These are phyloP conservation scores for Apiospora kogelbergensis DNA, from an alignment of 2,329 filamentous ascomycete genomes.

Conservation along the genomic window DNA sequence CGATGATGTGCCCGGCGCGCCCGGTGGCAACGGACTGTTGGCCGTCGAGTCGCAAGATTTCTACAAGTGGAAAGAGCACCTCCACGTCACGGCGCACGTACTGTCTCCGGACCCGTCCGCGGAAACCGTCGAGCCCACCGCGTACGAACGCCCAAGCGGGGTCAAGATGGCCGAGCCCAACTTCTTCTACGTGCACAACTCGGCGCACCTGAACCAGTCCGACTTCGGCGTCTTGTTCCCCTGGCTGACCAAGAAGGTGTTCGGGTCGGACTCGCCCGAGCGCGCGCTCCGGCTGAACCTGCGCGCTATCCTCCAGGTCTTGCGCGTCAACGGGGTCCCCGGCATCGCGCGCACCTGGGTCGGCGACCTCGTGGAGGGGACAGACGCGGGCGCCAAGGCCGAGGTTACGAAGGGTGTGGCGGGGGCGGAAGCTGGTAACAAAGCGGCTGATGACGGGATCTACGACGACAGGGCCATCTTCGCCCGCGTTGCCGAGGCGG, in stretches of 20 bases:
- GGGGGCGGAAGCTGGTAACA: slow-evolving; percentile 20
- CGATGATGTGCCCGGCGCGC: slow-evolving; percentile 35
- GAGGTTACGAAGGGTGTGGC: slow-evolving; percentile 16
- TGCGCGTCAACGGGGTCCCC: slow-evolving; percentile 49
- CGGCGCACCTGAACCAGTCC: slow-evolving; percentile 80
- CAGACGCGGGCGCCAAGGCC: slow-evolving; percentile 39
- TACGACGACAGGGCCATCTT: slow-evolving; percentile 53
- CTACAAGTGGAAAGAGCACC: slow-evolving; percentile 73
- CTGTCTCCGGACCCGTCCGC: slow-evolving; percentile 57
- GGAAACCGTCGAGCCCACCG: slow-evolving; percentile 38
- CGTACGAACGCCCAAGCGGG: slow-evolving; percentile 44
- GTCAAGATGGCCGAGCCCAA: slow-evolving; percentile 53
- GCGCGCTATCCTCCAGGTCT: slow-evolving; percentile 56
- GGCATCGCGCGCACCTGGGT: slow-evolving; percentile 48
- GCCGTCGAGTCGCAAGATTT: slow-evolving; percentile 76
- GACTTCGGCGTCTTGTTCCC: slow-evolving; percentile 85
- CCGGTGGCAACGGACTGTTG: slow-evolving; percentile 60
- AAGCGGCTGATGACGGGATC: slow-evolving; percentile 28
- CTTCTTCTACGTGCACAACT: slow-evolving; percentile 71
- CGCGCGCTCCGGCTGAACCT: slow-evolving; percentile 59
- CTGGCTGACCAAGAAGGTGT: slow-evolving; percentile 61
- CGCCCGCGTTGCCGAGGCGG: slow-evolving; percentile 37
- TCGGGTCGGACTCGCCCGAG: slow-evolving; percentile 58
- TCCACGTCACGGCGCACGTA: slow-evolving; percentile 66
- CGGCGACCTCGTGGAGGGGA: slow-evolving; percentile 50